phyloP scores from a whole-genome alignment of 2,329 filamentous ascomycete species.

The Capronia epimyces region DNA sequence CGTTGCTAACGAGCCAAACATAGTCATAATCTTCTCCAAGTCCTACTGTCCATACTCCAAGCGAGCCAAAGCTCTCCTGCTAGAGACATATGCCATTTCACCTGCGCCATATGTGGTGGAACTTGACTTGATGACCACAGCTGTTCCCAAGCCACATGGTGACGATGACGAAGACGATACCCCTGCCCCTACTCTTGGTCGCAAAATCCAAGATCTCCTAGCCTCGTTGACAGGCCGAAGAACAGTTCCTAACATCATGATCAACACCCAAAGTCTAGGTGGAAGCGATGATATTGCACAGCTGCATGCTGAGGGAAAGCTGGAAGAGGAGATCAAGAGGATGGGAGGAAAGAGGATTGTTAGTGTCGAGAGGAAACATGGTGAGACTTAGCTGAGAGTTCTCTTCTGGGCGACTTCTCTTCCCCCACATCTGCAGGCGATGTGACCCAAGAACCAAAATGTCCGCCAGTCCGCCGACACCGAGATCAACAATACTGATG shows the following conservation, averaged over 20 bases:
- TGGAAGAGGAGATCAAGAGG: constrained; percentile 66
- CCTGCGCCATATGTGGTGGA: constrained; percentile 85
- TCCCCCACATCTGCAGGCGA: background rate
- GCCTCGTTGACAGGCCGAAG: constrained; percentile 67
- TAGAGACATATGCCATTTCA: constrained; percentile 76
- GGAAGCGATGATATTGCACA: constrained; percentile 79
- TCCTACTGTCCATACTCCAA: constrained; percentile 83
- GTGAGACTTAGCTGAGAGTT: constrained; percentile 1
- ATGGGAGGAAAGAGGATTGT: constrained; percentile 64
- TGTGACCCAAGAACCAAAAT: background rate
- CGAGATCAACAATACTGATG: too few species aligned
- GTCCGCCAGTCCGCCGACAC: too few species aligned
- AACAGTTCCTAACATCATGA: constrained; percentile 87
- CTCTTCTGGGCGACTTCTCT: background rate
- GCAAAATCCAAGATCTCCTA: constrained; percentile 65
- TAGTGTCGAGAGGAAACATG: constrained; percentile 19
- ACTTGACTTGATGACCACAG: constrained; percentile 63
- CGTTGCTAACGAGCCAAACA: constrained; percentile 15
- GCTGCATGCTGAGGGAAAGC: constrained; percentile 60
- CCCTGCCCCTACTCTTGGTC: constrained; percentile 53
- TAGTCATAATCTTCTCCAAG: constrained; percentile 95
- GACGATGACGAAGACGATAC: constrained; percentile 15
- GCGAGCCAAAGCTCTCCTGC: constrained; percentile 76
- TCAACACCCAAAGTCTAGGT: constrained; percentile 83
- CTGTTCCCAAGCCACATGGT: constrained; percentile 16